Conservation (phyloP, 2,329 filamentous ascomycete species). For the Camptophora hylomeconis region DNA sequence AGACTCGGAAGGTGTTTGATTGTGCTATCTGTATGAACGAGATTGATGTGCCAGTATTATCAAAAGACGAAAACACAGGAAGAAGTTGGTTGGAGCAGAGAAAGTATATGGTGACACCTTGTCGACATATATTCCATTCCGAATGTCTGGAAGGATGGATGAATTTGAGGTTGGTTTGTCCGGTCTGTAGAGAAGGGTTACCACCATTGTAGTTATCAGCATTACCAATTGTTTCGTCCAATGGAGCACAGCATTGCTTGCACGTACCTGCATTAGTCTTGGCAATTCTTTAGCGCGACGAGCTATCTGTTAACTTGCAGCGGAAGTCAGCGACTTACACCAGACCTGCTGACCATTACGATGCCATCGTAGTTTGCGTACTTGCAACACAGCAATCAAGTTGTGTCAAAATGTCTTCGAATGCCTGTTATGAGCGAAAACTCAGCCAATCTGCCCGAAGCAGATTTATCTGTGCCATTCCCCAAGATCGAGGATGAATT, state of each 20-base stretch:
- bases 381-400: too few relatives aligned
- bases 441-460: conserved; percentile 7
- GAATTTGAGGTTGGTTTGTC: conserved; percentile 82
- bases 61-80: conserved; percentile 37
- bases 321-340: too few relatives aligned
- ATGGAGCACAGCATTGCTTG: too few relatives aligned
- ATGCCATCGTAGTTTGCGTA: too few relatives aligned
- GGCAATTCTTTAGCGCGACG: too few relatives aligned
- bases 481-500: conserved; percentile 14
- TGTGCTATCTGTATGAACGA: conserved; percentile 92
- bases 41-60: conserved; percentile 76
- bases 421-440: conserved; percentile 15
- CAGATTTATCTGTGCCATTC: conserved; percentile 12
- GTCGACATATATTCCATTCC: conserved; percentile 89
- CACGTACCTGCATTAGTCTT: too few relatives aligned
- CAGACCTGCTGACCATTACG: too few relatives aligned
- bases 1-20: conserved; percentile 57
- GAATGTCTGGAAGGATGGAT: conserved; percentile 92
- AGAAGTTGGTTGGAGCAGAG: conserved; percentile 63
- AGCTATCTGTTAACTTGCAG: too few relatives aligned
- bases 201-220: conserved; percentile 82
- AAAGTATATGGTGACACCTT: conserved; percentile 94
- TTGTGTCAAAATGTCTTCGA: too few relatives aligned
- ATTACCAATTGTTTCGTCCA: too few relatives aligned
- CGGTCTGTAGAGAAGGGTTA: conserved; percentile 81